Base-by-base conservation (phyloP, 768 basidiomycete species). In the Roridomyces roridus region DNA sequence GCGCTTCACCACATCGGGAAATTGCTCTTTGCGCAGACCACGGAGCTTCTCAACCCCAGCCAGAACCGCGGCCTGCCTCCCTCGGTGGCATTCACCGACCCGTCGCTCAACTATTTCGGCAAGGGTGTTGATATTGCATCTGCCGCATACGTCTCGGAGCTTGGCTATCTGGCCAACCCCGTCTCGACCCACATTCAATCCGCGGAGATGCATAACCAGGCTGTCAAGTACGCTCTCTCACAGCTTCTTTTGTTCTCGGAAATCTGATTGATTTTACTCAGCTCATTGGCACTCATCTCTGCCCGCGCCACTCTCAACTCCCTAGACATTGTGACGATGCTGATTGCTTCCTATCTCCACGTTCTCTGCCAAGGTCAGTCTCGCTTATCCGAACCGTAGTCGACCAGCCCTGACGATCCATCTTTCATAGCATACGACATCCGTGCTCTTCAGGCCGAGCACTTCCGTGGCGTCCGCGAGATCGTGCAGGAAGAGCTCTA, bases 121-220 rank as follows among this genome's bases (percentile, higher is more conserved):
- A 93, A 93, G 71, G 91, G 91, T 4, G 68, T 89, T 49, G 91
- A 93, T 68, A 92, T 93, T 57, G 88, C 87, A 42, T 83, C 84
- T 17, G 91, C 91, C 3, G 87, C 91, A 0, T 92, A 92, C 65
- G 85, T 88, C 18, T 79, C 85, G 25, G 91, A 93, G 71, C 80
- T 93, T 10, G 91, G 91, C 4, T 88, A 84, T 72, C 80, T 93
- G 18, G 89, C 91, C 1, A 85, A 80, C 63, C 89, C 91, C 3
- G 91, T 92, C 12, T 86, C 85, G 10, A 89, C 89, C 5, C 87
- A 90, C 68, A 84, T 92, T 37, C 90, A 93, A 70, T 88, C 87
- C 4, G 91, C 91, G 4, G 91, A 93, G 72, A 89, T 92, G 81
- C 89, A 91, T 63, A 93, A 93, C 65, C 91, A 92, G 68, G 85